Conservation (phyloP, 805 yeast species). For the Priceomyces fermenticarens region DNA sequence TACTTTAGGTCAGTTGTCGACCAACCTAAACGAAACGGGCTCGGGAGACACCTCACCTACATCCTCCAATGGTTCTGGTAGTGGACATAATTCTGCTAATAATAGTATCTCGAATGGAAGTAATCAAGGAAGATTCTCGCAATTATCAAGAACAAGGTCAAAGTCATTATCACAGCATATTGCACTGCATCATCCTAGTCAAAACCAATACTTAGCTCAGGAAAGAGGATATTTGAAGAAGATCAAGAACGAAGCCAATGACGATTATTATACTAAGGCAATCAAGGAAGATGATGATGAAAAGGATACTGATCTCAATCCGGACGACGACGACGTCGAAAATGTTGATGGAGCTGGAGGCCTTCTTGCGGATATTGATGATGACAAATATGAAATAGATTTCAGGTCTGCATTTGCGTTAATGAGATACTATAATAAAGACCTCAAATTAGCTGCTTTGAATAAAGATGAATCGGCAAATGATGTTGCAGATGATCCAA, state of each 20-base stretch:
- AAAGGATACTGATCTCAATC: conserved; percentile 17
- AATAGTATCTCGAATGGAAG: background rate
- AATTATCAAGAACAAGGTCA: conserved; percentile 8
- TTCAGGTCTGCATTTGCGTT: conserved; percentile 36
- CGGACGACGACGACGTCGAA: conserved; percentile 22
- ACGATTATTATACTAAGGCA: conserved; percentile 73
- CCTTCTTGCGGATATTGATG: conserved; percentile 39
- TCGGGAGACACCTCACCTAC: no score
- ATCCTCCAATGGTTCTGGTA: no score
- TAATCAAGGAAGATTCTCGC: background rate
- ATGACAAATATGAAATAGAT: conserved; percentile 48
- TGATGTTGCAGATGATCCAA: conserved; percentile 42
- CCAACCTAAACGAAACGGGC: no score
- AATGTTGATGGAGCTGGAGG: conserved; percentile 20
- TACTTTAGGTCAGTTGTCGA: no score
- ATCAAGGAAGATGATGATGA: conserved; percentile 41
- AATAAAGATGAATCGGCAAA: conserved; percentile 32
- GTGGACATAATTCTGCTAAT: no score
- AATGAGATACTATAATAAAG: conserved; percentile 28
- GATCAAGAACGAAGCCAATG: conserved; percentile 57
- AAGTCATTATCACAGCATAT: conserved; percentile 17
- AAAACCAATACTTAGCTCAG: conserved; percentile 50
- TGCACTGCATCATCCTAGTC: conserved; percentile 8
- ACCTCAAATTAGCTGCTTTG: conserved; percentile 31
- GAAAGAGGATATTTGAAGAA: conserved; percentile 65